phyloP scores from a whole-genome alignment of 2,329 filamentous ascomycete species.

The Colletotrichum higginsianum region DNA sequence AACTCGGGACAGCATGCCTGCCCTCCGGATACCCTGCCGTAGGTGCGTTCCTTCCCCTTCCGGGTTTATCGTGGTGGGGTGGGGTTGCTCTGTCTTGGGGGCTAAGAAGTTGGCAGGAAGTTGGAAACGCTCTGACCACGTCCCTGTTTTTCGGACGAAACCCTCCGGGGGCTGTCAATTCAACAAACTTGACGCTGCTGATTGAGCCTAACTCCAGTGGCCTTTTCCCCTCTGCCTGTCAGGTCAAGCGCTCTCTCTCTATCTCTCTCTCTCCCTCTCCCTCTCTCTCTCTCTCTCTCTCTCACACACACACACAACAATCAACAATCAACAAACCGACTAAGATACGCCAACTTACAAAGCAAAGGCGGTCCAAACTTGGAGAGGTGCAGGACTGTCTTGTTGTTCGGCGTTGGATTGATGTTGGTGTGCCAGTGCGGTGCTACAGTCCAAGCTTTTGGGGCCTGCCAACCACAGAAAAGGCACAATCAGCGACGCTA shows the following conservation, averaged over 20 bases:
- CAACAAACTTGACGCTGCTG: background rate
- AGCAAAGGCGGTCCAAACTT: background rate
- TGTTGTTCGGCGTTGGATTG: conserved; percentile 4
- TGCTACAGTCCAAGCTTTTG: conserved; percentile 6
- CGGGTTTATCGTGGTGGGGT: background rate
- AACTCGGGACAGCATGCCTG: background rate
- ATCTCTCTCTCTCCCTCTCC: no score
- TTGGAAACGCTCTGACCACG: conserved; percentile 14
- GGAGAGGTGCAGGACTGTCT: background rate
- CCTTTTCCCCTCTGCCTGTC: no score
- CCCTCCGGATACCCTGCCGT: conserved; percentile 8
- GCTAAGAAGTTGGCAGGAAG: conserved; percentile 20
- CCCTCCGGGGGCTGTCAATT: conserved; percentile 15
- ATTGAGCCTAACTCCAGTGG: no score
- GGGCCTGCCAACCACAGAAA: background rate
- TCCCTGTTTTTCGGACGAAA: conserved; percentile 35
- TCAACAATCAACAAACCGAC: background rate
- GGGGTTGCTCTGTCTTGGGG: conserved; percentile 5
- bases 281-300: no score
- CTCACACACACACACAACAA: no score
- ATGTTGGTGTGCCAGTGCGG: background rate
- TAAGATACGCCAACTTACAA: background rate
- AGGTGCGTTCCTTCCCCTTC: conserved; percentile 7
- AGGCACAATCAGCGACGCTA: conserved; percentile 6
- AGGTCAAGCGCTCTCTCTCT: background rate